These are phyloP conservation scores for Fermentozyma sake DNA, from an alignment of 1,139 yeast species.

Conservation along the genomic window DNA sequence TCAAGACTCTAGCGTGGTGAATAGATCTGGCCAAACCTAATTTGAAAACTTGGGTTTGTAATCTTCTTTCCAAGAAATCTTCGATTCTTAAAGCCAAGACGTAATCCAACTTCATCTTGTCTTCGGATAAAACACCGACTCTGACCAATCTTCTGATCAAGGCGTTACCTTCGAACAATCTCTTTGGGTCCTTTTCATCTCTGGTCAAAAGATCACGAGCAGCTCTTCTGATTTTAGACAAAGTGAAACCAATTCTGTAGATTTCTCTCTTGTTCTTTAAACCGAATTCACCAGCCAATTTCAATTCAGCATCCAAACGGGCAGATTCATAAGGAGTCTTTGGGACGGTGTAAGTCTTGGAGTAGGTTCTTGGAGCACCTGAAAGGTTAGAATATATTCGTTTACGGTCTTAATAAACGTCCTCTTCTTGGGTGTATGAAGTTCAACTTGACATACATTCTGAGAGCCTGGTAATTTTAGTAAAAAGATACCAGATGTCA, in stretches of 20 bases:
- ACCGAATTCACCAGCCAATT: conserved; percentile 99
- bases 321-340: conserved; percentile 98
- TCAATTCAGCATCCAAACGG: conserved; percentile 98
- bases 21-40: conserved; percentile 99
- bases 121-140: conserved; percentile 98
- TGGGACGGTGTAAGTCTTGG: conserved; percentile 99
- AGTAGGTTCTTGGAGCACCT: conserved; percentile 99
- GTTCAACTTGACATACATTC: too few relatives aligned
- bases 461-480: too few relatives aligned
- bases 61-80: conserved; percentile 99
- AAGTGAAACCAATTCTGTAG: conserved; percentile 98
- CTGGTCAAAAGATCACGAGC: conserved; percentile 99
- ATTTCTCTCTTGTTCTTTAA: conserved; percentile 99
- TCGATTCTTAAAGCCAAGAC: conserved; percentile 96
- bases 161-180: conserved; percentile 99
- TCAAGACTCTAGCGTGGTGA: conserved; percentile 99
- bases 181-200: conserved; percentile 99
- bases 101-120: conserved; percentile 99
- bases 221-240: conserved; percentile 99
- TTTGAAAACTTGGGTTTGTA: conserved; percentile 99
- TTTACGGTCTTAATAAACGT: not conserved
- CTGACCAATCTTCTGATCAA: conserved; percentile 97
- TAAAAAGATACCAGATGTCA: too few relatives aligned
- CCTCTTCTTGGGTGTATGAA: conserved; percentile 2
- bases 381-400: conserved; percentile 6